A percentile compares a stretch with the other conserved stretches of the same genome.
phyloP scores from a whole-genome alignment of 768 basidiomycete genomes.

The Rhodotorula paludigena region DNA sequence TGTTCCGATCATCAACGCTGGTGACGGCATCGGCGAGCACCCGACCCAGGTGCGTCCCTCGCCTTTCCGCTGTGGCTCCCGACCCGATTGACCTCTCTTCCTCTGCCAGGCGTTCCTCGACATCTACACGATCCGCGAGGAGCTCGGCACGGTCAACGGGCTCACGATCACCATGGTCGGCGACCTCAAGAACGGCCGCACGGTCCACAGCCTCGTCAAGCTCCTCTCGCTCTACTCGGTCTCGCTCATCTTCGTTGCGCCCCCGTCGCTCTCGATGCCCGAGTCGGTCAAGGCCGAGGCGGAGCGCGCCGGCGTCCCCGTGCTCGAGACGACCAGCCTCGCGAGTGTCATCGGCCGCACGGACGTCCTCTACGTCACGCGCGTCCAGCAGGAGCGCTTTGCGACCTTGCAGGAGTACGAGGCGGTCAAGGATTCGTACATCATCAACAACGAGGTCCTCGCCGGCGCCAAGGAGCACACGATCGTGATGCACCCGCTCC shows the following conservation, averaged over 20 bases:
- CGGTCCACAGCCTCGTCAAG: slow-evolving; percentile 91
- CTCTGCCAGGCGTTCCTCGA: slow-evolving; percentile 48
- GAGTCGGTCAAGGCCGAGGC: slow-evolving; percentile 74
- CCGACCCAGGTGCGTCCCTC: slow-evolving; percentile 71
- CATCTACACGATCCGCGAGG: slow-evolving; percentile 87
- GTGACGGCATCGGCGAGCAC: slow-evolving; percentile 95
- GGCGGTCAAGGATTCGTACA: slow-evolving; percentile 82
- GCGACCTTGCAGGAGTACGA: slow-evolving; percentile 74
- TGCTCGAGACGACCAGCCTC: slow-evolving; percentile 75
- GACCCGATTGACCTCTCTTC: neutral
- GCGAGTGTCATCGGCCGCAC: slow-evolving; percentile 87
- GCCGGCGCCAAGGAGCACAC: slow-evolving; percentile 90
- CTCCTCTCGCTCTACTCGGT: slow-evolving; percentile 87
- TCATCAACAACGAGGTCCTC: slow-evolving; percentile 88
- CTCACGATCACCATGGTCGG: slow-evolving; percentile 76
- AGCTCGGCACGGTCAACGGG: slow-evolving; percentile 95
- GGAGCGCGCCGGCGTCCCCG: slow-evolving; percentile 71
- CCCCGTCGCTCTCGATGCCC: slow-evolving; percentile 81
- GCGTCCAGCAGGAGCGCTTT: slow-evolving; percentile 94
- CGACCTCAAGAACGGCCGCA: slow-evolving; percentile 95
- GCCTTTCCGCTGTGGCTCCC: neutral
- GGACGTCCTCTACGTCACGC: slow-evolving; percentile 93
- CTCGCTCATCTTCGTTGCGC: slow-evolving; percentile 91
- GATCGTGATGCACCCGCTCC: slow-evolving; percentile 99
- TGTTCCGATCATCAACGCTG: slow-evolving; percentile 92